A percentile compares a stretch with the other conserved stretches of the same genome.
Conservation (phyloP, 176 grass and related monocot genomes). For the Miscanthus lutarioriparius region DNA sequence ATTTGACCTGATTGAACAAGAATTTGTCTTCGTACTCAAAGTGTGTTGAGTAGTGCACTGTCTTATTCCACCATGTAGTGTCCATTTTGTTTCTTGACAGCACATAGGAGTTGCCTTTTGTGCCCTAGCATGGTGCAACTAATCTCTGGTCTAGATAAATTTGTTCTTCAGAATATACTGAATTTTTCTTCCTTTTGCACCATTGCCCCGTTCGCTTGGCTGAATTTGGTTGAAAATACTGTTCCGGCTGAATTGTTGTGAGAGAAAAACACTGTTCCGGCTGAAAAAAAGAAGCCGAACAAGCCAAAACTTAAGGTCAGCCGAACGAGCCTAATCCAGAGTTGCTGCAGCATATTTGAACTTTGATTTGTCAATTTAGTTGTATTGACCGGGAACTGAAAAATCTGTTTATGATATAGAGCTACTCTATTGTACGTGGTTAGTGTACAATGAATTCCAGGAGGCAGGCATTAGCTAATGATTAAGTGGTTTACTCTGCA, state of each 20-base stretch:
- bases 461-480: not conserved
- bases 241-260: too few species aligned
- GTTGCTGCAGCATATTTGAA: conserved; percentile 4
- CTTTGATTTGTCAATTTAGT: not conserved
- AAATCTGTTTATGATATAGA: not conserved
- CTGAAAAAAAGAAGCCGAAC: too few species aligned
- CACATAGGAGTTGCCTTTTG: not conserved
- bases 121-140: not conserved
- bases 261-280: too few species aligned
- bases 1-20: not conserved
- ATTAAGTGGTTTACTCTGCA: conserved; percentile 31
- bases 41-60: not conserved
- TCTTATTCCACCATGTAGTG: conserved; percentile 12
- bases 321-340: too few species aligned
- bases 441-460: not conserved
- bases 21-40: not conserved
- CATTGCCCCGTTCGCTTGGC: too few species aligned
- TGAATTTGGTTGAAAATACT: too few species aligned
- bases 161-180: not conserved
- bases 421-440: not conserved
- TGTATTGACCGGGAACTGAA: not conserved
- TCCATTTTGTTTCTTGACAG: not conserved
- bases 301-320: too few species aligned
- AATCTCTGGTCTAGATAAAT: not conserved
- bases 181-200: not conserved